Conservation (phyloP, 352 stramenopile species). For the Phytophthora hibernalis region DNA sequence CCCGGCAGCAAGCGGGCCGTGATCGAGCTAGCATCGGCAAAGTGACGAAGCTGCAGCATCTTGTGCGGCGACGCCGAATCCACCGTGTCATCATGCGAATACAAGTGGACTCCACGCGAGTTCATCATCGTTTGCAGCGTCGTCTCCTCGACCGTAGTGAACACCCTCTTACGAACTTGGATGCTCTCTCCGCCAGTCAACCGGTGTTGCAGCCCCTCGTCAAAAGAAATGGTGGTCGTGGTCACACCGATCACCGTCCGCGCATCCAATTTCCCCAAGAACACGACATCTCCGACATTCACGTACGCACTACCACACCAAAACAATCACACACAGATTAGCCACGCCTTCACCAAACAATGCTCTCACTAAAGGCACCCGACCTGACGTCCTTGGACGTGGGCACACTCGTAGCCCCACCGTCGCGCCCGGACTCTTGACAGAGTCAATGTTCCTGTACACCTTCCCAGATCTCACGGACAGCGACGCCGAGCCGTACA, state of each 20-base stretch:
- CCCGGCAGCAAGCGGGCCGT: conserved; percentile 40
- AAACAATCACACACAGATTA: not conserved
- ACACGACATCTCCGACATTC: conserved; percentile 57
- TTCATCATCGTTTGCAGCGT: conserved; percentile 54
- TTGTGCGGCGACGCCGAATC: conserved; percentile 40
- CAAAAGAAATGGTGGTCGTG: conserved; percentile 46
- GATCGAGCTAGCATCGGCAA: conserved; percentile 49
- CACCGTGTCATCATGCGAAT: conserved; percentile 56
- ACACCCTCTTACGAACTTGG: conserved; percentile 50
- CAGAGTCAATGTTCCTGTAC: conserved; percentile 50
- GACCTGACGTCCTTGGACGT: conserved; percentile 56
- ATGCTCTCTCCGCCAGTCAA: conserved; percentile 52
- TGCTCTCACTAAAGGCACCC: not conserved
- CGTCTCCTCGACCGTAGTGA: conserved; percentile 56
- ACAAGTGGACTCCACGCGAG: conserved; percentile 53
- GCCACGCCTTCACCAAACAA: not conserved
- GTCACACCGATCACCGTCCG: conserved; percentile 58
- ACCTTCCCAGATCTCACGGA: conserved; percentile 57
- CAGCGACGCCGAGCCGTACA: conserved; percentile 62
- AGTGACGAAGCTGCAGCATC: conserved; percentile 59
- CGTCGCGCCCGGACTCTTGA: conserved; percentile 40
- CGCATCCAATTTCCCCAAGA: conserved; percentile 59
- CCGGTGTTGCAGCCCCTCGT: conserved; percentile 57
- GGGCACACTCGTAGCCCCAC: conserved; percentile 47
- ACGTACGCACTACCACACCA: conserved; percentile 48